Evolutionary conservation across 345 rosid species (phyloP).

Genomic region (Corchorus olitorius): DNA sequence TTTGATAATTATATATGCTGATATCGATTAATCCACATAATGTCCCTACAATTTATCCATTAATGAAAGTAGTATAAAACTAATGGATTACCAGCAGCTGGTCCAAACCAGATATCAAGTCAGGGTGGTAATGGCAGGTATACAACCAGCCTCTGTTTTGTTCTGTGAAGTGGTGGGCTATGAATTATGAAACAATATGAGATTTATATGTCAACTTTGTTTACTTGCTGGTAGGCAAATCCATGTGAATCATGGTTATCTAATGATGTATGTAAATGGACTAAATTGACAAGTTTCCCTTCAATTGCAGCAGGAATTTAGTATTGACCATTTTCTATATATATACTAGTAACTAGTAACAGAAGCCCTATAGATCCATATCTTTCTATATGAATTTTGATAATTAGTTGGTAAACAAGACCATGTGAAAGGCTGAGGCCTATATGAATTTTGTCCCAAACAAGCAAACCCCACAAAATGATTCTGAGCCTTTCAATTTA

Average conservation of each 20-base stretch:
- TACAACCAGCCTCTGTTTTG: not conserved
- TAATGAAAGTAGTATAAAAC: not conserved
- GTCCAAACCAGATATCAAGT: not conserved
- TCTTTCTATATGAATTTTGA: not conserved
- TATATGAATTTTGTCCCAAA: not conserved
- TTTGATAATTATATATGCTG: not conserved
- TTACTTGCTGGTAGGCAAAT: no score
- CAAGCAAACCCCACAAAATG: constrained; percentile 1
- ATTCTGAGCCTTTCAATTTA: not conserved
- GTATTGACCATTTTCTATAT: no score
- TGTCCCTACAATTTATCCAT: constrained; percentile 5
- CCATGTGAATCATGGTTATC: no score
- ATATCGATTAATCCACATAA: not conserved
- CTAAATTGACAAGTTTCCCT: no score
- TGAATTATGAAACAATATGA: not conserved
- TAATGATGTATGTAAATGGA: no score
- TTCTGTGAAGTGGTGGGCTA: not conserved
- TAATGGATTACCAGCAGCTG: not conserved
- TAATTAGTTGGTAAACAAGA: not conserved
- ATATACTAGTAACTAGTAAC: no score
- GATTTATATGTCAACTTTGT: not conserved
- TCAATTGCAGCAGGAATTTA: no score
- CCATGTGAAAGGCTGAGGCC: not conserved
- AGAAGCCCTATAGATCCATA: no score
- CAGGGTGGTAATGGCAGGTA: not conserved